phyloP scores from a whole-genome alignment of 805 yeast species.

The Torulaspora franciscae region DNA sequence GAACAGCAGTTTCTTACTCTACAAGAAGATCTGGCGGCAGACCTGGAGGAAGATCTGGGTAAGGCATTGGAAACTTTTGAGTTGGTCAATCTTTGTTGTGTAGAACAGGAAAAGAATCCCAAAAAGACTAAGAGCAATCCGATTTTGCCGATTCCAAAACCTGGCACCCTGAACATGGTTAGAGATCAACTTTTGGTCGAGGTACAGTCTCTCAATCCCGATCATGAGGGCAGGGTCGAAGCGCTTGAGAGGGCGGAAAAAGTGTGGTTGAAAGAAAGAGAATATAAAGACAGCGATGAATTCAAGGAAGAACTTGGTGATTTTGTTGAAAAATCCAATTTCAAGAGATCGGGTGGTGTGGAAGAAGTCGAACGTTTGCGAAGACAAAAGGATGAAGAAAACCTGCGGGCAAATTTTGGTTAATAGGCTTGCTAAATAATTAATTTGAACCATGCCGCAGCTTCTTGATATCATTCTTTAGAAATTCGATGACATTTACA shows the following conservation, averaged over 20 bases:
- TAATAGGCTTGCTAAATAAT: slow-evolving; percentile 8
- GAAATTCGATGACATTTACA: slow-evolving; percentile 8
- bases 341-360: slow-evolving; percentile 83
- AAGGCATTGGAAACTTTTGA: slow-evolving; percentile 78
- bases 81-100: slow-evolving; percentile 73
- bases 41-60: slow-evolving; percentile 72
- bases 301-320: slow-evolving; percentile 82
- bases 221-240: slow-evolving; percentile 77
- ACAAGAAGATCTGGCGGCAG: slow-evolving; percentile 79
- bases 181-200: slow-evolving; percentile 78
- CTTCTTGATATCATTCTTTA: not conserved
- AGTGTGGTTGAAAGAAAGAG: slow-evolving; percentile 65
- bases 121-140: slow-evolving; percentile 36
- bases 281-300: slow-evolving; percentile 49
- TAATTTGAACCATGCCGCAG: not conserved
- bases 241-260: slow-evolving; percentile 88
- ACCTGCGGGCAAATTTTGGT: slow-evolving; percentile 50
- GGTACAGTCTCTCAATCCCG: slow-evolving; percentile 72
- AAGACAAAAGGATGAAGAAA: slow-evolving; percentile 62
- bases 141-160: slow-evolving; percentile 49
- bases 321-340: slow-evolving; percentile 71
- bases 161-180: slow-evolving; percentile 55
- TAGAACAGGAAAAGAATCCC: slow-evolving; percentile 65
- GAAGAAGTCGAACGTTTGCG: slow-evolving; percentile 77
- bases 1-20: slow-evolving; percentile 89